Evolutionary conservation across 257 asterid species (phyloP).

Genomic region (Nicotiana noctiflora): DNA sequence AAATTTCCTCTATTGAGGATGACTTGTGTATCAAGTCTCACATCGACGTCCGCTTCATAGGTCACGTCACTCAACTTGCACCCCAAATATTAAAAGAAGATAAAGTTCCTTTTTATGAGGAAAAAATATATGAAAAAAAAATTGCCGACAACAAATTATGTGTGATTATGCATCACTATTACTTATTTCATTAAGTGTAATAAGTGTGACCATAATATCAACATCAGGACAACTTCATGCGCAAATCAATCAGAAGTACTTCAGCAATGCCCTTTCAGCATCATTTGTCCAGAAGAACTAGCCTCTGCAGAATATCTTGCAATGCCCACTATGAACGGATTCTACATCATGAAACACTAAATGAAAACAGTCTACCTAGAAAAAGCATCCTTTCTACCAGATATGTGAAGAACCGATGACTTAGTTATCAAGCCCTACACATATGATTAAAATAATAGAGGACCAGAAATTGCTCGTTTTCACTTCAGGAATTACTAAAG

Average conservation of each 20-base stretch:
- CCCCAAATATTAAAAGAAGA: neutral
- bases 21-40: too few relatives aligned
- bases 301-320: neutral
- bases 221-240: neutral
- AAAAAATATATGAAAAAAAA: neutral
- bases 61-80: neutral
- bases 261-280: neutral
- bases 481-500: neutral
- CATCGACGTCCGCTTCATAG: too few relatives aligned
- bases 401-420: neutral
- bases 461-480: neutral
- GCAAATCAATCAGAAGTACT: neutral
- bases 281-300: neutral
- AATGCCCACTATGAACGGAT: neutral
- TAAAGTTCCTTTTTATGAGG: neutral
- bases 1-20: too few relatives aligned
- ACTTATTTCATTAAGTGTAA: neutral
- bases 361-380: neutral
- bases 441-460: neutral
- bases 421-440: neutral
- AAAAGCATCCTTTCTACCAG: neutral
- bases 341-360: neutral
- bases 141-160: neutral
- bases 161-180: neutral
- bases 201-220: neutral